These are phyloP conservation scores for Penicillium coffeae DNA, from an alignment of 495 filamentous ascomycete species.

Conservation along the genomic window DNA sequence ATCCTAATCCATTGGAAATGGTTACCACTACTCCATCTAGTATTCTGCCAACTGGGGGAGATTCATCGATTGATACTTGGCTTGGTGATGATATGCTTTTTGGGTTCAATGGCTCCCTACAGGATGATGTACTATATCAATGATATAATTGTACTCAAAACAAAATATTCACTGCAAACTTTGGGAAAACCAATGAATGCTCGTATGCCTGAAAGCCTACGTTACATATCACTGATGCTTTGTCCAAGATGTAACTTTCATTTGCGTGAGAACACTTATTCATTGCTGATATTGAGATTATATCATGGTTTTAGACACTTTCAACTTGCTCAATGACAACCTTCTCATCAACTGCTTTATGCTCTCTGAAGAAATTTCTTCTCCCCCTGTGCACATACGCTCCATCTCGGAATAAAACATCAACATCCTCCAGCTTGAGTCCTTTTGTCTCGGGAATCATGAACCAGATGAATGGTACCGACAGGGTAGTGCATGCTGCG, in stretches of 20 bases:
- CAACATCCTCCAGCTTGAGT: too few relatives aligned
- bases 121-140: conserved; percentile 17
- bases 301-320: conserved; percentile 1
- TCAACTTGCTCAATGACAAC: conserved; percentile 10
- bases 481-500: too few relatives aligned
- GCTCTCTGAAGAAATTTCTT: too few relatives aligned
- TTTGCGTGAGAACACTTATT: too few relatives aligned
- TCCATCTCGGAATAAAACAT: not conserved
- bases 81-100: conserved; percentile 26
- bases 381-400: not conserved
- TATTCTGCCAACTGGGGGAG: not conserved
- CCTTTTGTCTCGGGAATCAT: too few relatives aligned
- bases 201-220: too few relatives aligned
- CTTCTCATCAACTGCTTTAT: conserved; percentile 1
- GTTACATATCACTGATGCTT: too few relatives aligned
- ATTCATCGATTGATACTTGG: conserved; percentile 3
- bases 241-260: too few relatives aligned
- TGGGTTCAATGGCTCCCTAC: conserved; percentile 20
- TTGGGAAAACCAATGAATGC: too few relatives aligned
- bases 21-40: not conserved
- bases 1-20: not conserved
- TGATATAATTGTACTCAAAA: not conserved
- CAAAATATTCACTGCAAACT: not conserved
- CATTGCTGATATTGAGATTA: not conserved
- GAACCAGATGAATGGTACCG: too few relatives aligned